Conservation (phyloP, 2,329 filamentous ascomycete species). For the Pseudogymnoascus sp. region DNA sequence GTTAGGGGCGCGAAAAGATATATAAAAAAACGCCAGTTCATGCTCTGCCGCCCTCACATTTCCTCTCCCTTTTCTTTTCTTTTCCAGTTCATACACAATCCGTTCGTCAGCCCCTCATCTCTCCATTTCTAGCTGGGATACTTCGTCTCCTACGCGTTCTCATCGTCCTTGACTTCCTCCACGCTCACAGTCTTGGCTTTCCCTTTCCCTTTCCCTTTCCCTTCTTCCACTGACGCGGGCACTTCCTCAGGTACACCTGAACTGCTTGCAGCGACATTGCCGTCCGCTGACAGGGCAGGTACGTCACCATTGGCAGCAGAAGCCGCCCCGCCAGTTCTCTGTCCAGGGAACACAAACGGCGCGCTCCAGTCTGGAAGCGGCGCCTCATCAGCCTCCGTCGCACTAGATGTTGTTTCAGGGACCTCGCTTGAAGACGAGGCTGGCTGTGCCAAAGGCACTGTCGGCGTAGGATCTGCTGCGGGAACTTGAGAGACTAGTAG, state of each 20-base stretch:
- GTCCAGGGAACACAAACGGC: not conserved
- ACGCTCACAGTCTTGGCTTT: not conserved
- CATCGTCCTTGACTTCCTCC: not conserved
- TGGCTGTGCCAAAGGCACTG: not conserved
- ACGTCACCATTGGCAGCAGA: not conserved
- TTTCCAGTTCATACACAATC: slow-evolving; percentile 1
- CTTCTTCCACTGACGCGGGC: not conserved
- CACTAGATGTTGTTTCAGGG: not conserved
- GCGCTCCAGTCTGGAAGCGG: not conserved
- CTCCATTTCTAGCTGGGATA: not conserved
- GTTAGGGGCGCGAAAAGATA: slow-evolving; percentile 3
- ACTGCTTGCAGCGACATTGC: not conserved
- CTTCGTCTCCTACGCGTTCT: not conserved
- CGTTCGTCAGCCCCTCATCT: not conserved
- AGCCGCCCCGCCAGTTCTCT: not conserved
- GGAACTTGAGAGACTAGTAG: not conserved
- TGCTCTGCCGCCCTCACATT: not conserved
- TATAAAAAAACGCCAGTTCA: slow-evolving; percentile 1
- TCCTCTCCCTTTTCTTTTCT: not conserved
- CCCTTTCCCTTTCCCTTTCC: not conserved
- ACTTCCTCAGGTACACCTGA: not conserved
- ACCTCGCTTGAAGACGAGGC: not conserved
- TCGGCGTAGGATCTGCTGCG: not conserved
- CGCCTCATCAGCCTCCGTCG: not conserved
- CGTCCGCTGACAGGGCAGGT: not conserved